These are phyloP conservation scores for Fraxinus platypoda DNA, from an alignment of 305 asterid species.

Conservation along the genomic window DNA sequence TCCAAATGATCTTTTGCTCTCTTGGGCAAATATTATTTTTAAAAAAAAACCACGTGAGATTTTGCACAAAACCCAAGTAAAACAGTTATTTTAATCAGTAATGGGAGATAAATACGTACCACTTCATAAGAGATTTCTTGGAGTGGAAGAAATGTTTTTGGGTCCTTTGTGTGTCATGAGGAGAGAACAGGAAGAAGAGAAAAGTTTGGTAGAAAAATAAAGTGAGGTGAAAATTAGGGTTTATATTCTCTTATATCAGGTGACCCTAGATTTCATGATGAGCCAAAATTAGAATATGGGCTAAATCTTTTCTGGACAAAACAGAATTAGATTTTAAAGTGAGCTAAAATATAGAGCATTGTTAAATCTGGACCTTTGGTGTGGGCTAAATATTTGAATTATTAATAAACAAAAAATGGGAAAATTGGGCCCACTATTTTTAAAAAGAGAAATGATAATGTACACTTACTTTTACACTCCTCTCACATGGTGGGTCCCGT, in stretches of 20 bases:
- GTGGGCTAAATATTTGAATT: not conserved
- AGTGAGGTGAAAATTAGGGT: not conserved
- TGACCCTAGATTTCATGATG: not conserved
- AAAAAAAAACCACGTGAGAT: not conserved
- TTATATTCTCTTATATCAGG: not conserved
- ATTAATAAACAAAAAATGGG: not conserved
- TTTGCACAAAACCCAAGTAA: not conserved
- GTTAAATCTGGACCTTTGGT: not conserved
- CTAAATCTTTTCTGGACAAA: not conserved
- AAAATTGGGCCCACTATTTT: not conserved
- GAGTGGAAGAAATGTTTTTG: not conserved
- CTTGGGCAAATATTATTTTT: not conserved
- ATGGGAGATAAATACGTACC: not conserved
- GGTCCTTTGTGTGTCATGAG: not conserved
- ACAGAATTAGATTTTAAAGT: too few relatives aligned
- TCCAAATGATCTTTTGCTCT: not conserved
- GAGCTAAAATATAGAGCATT: not conserved
- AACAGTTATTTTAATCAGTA: not conserved
- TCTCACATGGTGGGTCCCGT: too few relatives aligned
- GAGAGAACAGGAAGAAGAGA: not conserved
- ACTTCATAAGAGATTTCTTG: not conserved
- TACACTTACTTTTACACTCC: too few relatives aligned
- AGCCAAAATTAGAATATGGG: not conserved
- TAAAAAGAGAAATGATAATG: too few relatives aligned
- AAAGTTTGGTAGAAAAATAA: not conserved